Percentiles rank a stretch among this genome's conserved stretches.
phyloP scores from a whole-genome alignment of 1,284 basidiomycete genomes.

The Baeospora myosura region DNA sequence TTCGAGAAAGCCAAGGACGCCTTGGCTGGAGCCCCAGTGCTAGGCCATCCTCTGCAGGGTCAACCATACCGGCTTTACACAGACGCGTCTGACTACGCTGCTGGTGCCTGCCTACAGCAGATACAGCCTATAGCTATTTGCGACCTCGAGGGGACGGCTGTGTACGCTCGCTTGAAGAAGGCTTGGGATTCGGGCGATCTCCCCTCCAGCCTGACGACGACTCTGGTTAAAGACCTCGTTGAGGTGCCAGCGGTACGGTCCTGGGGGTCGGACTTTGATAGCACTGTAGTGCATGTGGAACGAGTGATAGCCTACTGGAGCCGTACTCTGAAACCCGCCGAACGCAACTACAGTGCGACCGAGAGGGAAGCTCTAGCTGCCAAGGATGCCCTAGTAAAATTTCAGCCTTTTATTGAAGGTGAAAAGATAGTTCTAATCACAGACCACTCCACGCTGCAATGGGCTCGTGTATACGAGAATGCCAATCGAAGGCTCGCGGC shows the following conservation, averaged over 20 bases:
- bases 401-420: background rate
- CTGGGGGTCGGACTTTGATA: background rate
- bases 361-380: conserved; percentile 20
- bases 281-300: background rate
- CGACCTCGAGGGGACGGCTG: conserved; percentile 28
- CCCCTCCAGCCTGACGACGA: conserved; percentile 1
- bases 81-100: conserved; percentile 27
- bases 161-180: conserved; percentile 21
- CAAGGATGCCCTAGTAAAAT: conserved; percentile 9
- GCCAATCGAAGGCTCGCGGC: background rate
- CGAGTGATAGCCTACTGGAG: background rate
- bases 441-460: background rate
- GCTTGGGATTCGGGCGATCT: conserved; percentile 10
- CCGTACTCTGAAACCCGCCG: background rate
- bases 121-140: conserved; percentile 26
- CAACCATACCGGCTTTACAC: conserved; percentile 25
- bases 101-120: conserved; percentile 28
- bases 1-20: conserved; percentile 18
- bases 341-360: conserved; percentile 16
- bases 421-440: background rate
- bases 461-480: background rate
- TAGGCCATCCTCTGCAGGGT: conserved; percentile 7
- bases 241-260: background rate
- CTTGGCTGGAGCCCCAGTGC: conserved; percentile 9
- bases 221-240: background rate